Percentiles rank a stretch among this genome's conserved stretches.
phyloP scores from a whole-genome alignment of 2,329 filamentous ascomycete species.

The Penicillium sp. region DNA sequence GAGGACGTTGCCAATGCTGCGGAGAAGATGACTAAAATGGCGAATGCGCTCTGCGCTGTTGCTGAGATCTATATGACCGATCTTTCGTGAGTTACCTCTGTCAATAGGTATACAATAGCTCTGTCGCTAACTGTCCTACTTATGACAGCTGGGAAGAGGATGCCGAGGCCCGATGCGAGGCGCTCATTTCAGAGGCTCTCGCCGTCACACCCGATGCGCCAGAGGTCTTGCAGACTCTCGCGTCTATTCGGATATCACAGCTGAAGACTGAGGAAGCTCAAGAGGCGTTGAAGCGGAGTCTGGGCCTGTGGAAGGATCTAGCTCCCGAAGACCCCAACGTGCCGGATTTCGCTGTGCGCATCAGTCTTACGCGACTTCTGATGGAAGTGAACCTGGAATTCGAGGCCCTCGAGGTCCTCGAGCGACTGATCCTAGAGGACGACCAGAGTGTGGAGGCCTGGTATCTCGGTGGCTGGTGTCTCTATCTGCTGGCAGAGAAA shows the following conservation, averaged over 20 bases:
- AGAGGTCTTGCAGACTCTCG: conserved; percentile 92
- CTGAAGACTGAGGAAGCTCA: conserved; percentile 70
- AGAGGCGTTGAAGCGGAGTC: conserved; percentile 70
- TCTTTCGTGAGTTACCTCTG: conserved; percentile 59
- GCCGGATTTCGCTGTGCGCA: conserved; percentile 79
- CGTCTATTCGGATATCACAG: conserved; percentile 90
- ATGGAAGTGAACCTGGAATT: conserved; percentile 87
- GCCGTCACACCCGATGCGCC: conserved; percentile 74
- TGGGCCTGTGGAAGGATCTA: conserved; percentile 77
- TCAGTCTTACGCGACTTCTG: conserved; percentile 76
- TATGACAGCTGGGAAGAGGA: conserved; percentile 67
- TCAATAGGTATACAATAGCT: background rate
- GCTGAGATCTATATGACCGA: conserved; percentile 99
- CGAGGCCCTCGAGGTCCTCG: conserved; percentile 78
- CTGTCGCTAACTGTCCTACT: conserved; percentile 12
- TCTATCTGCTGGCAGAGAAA: conserved; percentile 62
- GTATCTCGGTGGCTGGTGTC: conserved; percentile 94
- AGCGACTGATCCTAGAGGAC: conserved; percentile 79
- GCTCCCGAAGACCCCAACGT: conserved; percentile 65
- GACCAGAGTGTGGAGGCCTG: conserved; percentile 92
- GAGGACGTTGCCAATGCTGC: conserved; percentile 46
- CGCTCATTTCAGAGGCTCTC: conserved; percentile 83
- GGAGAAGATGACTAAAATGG: conserved; percentile 75
- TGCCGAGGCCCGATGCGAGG: conserved; percentile 82
- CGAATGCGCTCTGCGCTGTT: conserved; percentile 87